phyloP scores from a whole-genome alignment of 2,329 filamentous ascomycete genomes.

The Pleoardoris graminearum region DNA sequence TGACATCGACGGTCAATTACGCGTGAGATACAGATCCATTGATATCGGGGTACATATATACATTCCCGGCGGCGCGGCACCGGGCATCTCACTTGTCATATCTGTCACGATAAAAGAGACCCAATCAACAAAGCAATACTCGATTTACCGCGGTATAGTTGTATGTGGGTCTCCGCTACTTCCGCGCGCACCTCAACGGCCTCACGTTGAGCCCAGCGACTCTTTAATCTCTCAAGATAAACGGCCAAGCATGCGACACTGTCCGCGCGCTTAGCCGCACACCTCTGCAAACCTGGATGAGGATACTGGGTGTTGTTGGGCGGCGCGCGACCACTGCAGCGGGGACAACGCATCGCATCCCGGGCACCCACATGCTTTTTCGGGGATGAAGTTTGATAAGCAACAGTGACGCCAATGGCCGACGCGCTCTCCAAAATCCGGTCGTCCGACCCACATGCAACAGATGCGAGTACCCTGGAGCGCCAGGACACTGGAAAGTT shows the following conservation, averaged over 20 bases:
- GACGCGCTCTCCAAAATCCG: slow-evolving; percentile 49
- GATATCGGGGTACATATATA: too few relatives aligned
- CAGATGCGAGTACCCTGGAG: slow-evolving; percentile 36
- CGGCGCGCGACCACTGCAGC: background rate
- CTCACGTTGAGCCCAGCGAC: too few relatives aligned
- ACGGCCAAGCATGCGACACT: background rate
- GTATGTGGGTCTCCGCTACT: background rate
- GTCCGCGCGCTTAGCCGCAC: background rate
- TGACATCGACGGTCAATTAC: too few relatives aligned
- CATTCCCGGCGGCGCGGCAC: too few relatives aligned
- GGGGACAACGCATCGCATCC: background rate
- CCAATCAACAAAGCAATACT: too few relatives aligned
- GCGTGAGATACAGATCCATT: too few relatives aligned
- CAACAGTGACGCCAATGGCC: slow-evolving; percentile 33
- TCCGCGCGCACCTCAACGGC: background rate
- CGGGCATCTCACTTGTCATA: too few relatives aligned
- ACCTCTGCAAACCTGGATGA: background rate
- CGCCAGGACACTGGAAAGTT: slow-evolving; percentile 30
- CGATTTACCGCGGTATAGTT: too few relatives aligned
- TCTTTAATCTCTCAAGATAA: too few relatives aligned
- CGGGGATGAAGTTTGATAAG: slow-evolving; percentile 6
- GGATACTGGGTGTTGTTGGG: background rate
- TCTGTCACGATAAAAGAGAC: too few relatives aligned
- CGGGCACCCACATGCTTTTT: background rate
- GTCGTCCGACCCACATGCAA: slow-evolving; percentile 48